Base-by-base conservation (phyloP, 2,329 filamentous ascomycete species). In the Penicillium sp. region DNA sequence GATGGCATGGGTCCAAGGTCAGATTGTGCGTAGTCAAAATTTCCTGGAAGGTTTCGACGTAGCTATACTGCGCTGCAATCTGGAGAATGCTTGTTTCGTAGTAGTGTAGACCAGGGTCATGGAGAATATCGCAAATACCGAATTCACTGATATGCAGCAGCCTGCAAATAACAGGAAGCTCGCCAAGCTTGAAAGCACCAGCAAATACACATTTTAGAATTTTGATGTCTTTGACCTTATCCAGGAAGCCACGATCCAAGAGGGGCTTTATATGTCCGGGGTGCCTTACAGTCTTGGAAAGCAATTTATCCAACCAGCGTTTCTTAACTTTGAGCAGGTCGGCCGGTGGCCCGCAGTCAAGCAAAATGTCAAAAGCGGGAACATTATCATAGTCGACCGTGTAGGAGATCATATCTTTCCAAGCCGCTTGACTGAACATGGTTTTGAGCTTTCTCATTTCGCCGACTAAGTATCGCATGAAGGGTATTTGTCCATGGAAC, bases 381-480 rank as follows among this genome's bases (percentile, higher is more conserved):
- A 35, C 30, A 35, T 31, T 43, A 3, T 34, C 29, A 25, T 43
- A 43, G 30, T 3, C 9, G 4, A 25, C 12, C 22, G 41, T 43
- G 14, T 43, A 43, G 22, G 41, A 43, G 30, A 33, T 22, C 8
- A 43, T 2, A 2, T 35, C 18, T 2, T 29, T 25, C 41, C 41
- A 43, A 25, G 16, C 2, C 10, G 5, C 4, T 43, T 19, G n/a
- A 29, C 28, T 25, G n/a, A 43, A 8, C 22, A 19, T 34, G 3
- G 16, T n/a, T 13, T 35, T 16, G 4, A 12, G 22, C 29, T 43
- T 43, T 33, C 13, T 19, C 4, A 43, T 43, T 35, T 43, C 28
- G 41, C 3, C 41, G 8, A 43, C 29, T 13, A 43, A 22, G 30
- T 43, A 43, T 43, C 41, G 41, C 29, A 19, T 30, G 35, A 43